Evolutionary conservation across 495 filamentous ascomycete species (phyloP), one percentile per base, ranked within the genome.

Genomic region (Penicillium lagena): DNA sequence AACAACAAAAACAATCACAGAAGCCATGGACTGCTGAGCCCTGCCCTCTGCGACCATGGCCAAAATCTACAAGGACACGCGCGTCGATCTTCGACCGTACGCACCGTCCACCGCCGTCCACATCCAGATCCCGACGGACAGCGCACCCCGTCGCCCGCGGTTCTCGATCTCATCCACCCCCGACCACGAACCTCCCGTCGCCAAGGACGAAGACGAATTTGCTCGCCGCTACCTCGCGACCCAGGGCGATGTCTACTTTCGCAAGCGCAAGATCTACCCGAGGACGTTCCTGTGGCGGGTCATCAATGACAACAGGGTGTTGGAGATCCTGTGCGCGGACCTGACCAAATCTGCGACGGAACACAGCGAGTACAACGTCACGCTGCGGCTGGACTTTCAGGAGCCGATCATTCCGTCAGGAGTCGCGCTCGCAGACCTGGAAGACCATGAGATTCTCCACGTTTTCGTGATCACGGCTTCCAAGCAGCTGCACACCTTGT

Each of bases 251-350:
- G 77, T 97, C 34, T 94, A 88, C 74, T 88, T 95, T 64, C 79
- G 91, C 42, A 79, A 79, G 55, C 74, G 82, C 51, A 78, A 80
- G 45, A 67, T 71, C 42, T 86, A 85, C 45, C 94, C 93, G 37
- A 80, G 87, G 52, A 84, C 77, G 56, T 90, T 97, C 52, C 74
- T 96, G 15, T 98, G 94, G 91, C 75, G 93, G 42, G 75, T 98
- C 13, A 66, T 96, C 48, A 83, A 94, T 57, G 81, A 84, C 54
- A 81, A 81, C 55, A 86, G 79, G 52, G 73, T 90, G 37, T 72
- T 98, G 42, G 88, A 90, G 60, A 73, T 98, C 41, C 85, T 87
- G 62, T 82, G 81, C 30, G 80, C 84, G 54, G 93, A 97, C 65
- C 64, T 96, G 45, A 83, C 77, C 31, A 91, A 86, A 60, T 73